These are phyloP conservation scores for Fusarium mundagurra DNA, from an alignment of 2,329 filamentous ascomycete genomes.

Conservation along the genomic window DNA sequence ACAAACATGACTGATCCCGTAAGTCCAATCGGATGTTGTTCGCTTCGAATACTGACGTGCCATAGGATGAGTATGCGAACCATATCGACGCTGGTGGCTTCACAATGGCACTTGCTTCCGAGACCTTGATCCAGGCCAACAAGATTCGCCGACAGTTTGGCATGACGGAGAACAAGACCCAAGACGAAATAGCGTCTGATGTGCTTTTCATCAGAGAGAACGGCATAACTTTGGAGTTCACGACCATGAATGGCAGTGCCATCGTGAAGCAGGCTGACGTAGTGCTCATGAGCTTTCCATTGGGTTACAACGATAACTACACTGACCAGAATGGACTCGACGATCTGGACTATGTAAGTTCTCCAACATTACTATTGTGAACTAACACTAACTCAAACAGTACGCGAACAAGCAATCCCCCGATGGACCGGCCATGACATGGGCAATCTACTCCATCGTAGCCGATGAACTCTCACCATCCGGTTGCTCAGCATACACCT, in stretches of 20 bases:
- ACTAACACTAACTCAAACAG: fast-evolving
- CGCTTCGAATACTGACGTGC: background rate
- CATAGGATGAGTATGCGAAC: constrained; percentile 1
- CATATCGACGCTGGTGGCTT: background rate
- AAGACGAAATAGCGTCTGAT: background rate
- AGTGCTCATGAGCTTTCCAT: background rate
- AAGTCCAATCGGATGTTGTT: fast-evolving
- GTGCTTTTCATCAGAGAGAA: background rate
- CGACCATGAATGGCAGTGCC: background rate
- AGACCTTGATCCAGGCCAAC: background rate
- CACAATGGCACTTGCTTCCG: background rate
- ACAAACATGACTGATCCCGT: constrained; percentile 2
- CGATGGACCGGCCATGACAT: background rate
- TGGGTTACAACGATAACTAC: constrained; percentile 5
- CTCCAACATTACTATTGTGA: fast-evolving
- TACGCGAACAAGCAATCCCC: constrained; percentile 1
- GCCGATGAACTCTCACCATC: background rate
- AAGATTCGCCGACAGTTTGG: background rate
- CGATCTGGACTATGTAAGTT: background rate
- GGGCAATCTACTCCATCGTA: constrained; percentile 9
- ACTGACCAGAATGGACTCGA: background rate
- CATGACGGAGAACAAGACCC: background rate
- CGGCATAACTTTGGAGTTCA: background rate
- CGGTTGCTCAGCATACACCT: background rate
- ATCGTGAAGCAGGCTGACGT: background rate